Base-by-base conservation (phyloP, 768 basidiomycete species). In the Mycena olivaceomarginata region DNA sequence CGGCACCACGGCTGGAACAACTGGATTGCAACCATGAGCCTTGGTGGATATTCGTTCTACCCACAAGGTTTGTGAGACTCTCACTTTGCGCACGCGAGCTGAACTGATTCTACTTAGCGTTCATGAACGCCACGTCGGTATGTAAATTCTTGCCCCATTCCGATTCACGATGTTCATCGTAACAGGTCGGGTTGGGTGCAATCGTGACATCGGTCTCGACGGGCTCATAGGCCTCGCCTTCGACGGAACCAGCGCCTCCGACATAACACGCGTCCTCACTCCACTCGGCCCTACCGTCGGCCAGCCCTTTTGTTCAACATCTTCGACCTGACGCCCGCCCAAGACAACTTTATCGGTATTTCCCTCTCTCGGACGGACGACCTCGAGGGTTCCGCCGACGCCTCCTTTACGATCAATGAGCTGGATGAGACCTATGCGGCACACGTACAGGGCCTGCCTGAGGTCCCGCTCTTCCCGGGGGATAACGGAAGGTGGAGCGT, bases 241-340 rank as follows among this genome's bases (percentile, higher is more conserved):
- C 53, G 22, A 10, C n/a, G n/a, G n/a, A 4, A 12, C 20, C 53
- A n/a, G 8, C 2, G 31, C 31, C 31, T 31, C 31, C 31, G 31
- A 31, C 53, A 10, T 5, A 5, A 22, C 53, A 22, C n/a, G 7
- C 4, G n/a, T 56, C n/a, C 9, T 5, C 6, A 56, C n/a, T 5
- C n/a, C n/a, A 8, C n/a, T 56, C 53, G 53, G 53, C 8, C 53
- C 45, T 31, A 39, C 4, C 63, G 37, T 37, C 18, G 72, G 72
- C 51, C 48, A 67, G 64, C 63, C 72, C 39, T 74, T 74, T 22
- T 59, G 25, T 74, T 74, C 64, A 74, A 74, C 65, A 59, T 74
- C 22, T 67, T 74, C 65, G 72, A 74, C 41, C 41, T n/a, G 9
- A 59, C 56, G 0, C 65, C 72, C 4, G 43, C 22, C 13, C n/a